Base-by-base conservation (phyloP, 2,329 filamentous ascomycete genomes). In the Diplodia mutila region DNA sequence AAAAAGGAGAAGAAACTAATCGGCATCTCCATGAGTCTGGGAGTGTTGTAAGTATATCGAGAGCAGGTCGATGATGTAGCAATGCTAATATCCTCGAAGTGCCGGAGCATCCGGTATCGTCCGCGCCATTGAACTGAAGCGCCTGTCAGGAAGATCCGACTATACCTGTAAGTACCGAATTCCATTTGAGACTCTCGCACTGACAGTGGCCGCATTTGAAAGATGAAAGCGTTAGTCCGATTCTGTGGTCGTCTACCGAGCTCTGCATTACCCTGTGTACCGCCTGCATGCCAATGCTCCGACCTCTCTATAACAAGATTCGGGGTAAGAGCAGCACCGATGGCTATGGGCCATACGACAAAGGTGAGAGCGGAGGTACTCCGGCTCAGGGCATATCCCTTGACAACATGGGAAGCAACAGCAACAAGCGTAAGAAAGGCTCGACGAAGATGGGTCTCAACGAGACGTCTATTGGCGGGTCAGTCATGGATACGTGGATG, bases 211-310 rank as follows among this genome's bases (percentile, higher is more conserved):
- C 9, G 14, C 34, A 21, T 29, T 4, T 6, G 12, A 21, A 18
- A 65, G 51, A 76, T 68, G 74, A 76, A 61, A 76, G 74, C 9
- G 68, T 74, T 2, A 73, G 72, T 42, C 75, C 75, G 70, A 72
- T 76, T 18, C 69, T 77, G 7, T 77, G 74, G 75, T 76, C 75
- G 5, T 73, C 72, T 7, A 76, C 75, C n/a, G 74, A 82, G 71
- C 72, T 83, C 64, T 80, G 80, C 65, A 85, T 84, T 59, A 83
- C 81, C 12, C 81, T 84, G 46, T 82, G 79, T 14, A 85, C 81
- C 32, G 84, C 83, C 68, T 85, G 86, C 75, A 85, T 86, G 71
- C 85, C 85, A 6, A 72, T 75, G 32, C 71, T 77, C 0, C 74
- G 75, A 2, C 75, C 75, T 14, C 78, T 82, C 69, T 86, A 21